A percentile compares a stretch with the other conserved stretches of the same genome.
phyloP scores from a whole-genome alignment of 805 yeast species.

The Scheffersomyces lignosus region DNA sequence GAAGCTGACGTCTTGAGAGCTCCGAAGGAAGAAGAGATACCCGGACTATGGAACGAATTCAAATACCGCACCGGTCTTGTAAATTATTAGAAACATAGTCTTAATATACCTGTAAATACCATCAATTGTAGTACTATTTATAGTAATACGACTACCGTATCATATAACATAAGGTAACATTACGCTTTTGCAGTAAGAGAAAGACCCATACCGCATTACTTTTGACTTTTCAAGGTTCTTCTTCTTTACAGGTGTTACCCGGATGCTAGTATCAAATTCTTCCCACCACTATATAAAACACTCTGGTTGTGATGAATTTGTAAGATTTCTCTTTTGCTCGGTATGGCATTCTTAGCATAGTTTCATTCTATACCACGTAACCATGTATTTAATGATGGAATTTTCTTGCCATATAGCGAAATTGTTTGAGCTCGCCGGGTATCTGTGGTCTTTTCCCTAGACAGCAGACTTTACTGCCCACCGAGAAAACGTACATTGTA shows the following conservation, averaged over 20 bases:
- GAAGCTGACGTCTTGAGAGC: slow-evolving; percentile 13
- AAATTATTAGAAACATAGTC: background rate
- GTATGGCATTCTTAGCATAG: slow-evolving; percentile 49
- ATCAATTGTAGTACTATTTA: too few species aligned
- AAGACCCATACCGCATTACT: too few species aligned
- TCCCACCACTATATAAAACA: too few species aligned
- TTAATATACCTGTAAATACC: background rate
- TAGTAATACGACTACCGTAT: too few species aligned
- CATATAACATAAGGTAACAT: too few species aligned
- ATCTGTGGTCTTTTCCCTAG: slow-evolving; percentile 15
- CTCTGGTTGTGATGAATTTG: too few species aligned
- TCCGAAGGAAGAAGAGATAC: slow-evolving; percentile 29
- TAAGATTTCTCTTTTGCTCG: too few species aligned
- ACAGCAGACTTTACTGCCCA: slow-evolving; percentile 18
- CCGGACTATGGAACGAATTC: slow-evolving; percentile 37
- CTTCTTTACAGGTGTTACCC: too few species aligned
- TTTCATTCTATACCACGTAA: slow-evolving; percentile 36
- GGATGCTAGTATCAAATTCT: too few species aligned
- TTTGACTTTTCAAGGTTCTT: too few species aligned
- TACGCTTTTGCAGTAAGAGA: too few species aligned
- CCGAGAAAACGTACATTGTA: slow-evolving; percentile 18
- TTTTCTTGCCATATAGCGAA: slow-evolving; percentile 40
- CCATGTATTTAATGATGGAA: slow-evolving; percentile 46
- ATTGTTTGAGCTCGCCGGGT: slow-evolving; percentile 23
- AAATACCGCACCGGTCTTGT: slow-evolving; percentile 8